Evolutionary conservation across 2,329 filamentous ascomycete species (phyloP), one percentile per base, ranked within the genome.

Genomic region (Pseudomassariella vexata): DNA sequence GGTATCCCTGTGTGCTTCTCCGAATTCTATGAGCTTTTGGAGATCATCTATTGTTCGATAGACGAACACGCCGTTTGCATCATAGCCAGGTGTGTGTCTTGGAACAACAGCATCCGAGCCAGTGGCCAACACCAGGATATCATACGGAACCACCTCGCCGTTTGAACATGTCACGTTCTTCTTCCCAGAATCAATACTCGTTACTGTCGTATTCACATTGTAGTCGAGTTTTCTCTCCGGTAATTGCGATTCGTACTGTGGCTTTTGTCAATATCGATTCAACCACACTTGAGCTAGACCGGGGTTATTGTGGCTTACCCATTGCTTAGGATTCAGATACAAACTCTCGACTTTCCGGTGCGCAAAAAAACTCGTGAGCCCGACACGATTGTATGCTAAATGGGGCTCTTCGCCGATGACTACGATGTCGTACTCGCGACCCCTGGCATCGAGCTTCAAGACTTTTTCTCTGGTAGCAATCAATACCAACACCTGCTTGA

Each of bases 391-490:
- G 57, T 95, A 95, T 14, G 88, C 88, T 33, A 94, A 65, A 62
- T 95, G 83, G 14, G 82, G 67, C 54, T 95, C 88, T 49, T 95
- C 88, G 39, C 88, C 88, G 39, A 95, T 82, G 9, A 95, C 86
- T 2, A 87, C 71, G 31, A 95, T 74, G 41, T 86, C 77, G 53
- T 88, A 94, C 55, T 88, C 80, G 47, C 80, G 69, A 40, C 76
- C 62, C 48, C 83, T 79, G 2, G 79, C 75, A 54, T 94, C 88
- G 32, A 88, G 76, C 48, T 94, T 94, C 50, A 94, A 69, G 8
- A 95, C 60, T 59, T 95, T 95, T 59, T 95, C 88, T 48, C 87
- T 94, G 46, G 11, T 14, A 6, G 30, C 18, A 19, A 8, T 9
- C 8, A 18, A 42, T 41, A 45, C 35, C 14, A 26, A 25, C 15